These are phyloP conservation scores for Lantana camara DNA, from an alignment of 257 asterid species.

Conservation along the genomic window DNA sequence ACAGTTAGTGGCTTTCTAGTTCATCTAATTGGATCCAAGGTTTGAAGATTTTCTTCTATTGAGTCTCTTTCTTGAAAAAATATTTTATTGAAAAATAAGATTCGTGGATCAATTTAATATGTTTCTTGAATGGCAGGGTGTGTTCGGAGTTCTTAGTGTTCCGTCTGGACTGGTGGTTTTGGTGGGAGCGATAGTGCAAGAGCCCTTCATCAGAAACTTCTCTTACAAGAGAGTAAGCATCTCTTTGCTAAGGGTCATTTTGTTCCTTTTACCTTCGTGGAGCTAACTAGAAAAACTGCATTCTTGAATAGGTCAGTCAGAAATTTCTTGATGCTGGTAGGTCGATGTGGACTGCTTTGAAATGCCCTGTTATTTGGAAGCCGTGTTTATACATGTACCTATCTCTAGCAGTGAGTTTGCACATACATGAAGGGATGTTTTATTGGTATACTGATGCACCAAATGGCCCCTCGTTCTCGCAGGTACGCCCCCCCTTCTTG, in stretches of 20 bases:
- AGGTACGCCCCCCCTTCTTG: slow-evolving; percentile 43
- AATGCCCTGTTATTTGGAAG: slow-evolving; percentile 75
- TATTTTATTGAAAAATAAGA: background rate
- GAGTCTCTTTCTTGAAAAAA: slow-evolving; percentile 2
- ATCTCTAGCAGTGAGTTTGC: slow-evolving; percentile 77
- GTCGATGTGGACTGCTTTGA: slow-evolving; percentile 77
- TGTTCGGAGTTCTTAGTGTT: slow-evolving; percentile 55
- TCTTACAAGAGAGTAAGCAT: slow-evolving; percentile 51
- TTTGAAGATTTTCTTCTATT: slow-evolving; percentile 24
- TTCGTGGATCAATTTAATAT: background rate
- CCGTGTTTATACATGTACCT: slow-evolving; percentile 92
- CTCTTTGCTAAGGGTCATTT: slow-evolving; percentile 17
- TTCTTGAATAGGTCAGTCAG: slow-evolving; percentile 54
- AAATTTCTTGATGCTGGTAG: slow-evolving; percentile 69
- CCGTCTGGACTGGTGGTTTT: slow-evolving; percentile 56
- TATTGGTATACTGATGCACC: slow-evolving; percentile 89
- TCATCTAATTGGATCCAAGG: slow-evolving; percentile 77
- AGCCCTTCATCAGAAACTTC: slow-evolving; percentile 43
- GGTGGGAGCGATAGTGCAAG: slow-evolving; percentile 57
- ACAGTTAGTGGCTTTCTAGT: slow-evolving; percentile 72
- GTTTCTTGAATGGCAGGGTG: slow-evolving; percentile 43
- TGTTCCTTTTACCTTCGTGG: slow-evolving; percentile 13
- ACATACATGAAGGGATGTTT: slow-evolving; percentile 88
- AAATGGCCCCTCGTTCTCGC: slow-evolving; percentile 73
- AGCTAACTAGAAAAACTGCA: slow-evolving; percentile 21